Conservation (phyloP, 352 stramenopile species). For the Pythium coloratum region DNA sequence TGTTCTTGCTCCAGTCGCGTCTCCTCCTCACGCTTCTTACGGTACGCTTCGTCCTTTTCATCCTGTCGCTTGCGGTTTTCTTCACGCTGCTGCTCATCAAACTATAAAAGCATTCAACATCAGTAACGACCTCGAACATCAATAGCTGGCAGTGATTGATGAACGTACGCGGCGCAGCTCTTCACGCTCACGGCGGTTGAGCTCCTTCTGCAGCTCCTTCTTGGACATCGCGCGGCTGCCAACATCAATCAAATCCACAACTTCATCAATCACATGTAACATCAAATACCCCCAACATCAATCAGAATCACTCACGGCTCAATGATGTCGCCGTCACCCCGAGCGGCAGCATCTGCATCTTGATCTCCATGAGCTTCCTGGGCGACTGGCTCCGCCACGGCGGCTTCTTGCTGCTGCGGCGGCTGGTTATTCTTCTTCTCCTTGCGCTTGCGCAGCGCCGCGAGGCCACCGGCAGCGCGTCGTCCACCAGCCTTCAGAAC, state of each 20-base stretch:
- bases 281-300: not conserved
- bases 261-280: not conserved
- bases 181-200: slow-evolving; percentile 75
- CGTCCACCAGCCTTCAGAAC: slow-evolving; percentile 41
- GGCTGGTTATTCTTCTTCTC: slow-evolving; percentile 46
- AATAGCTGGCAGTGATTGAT: not conserved
- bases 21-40: slow-evolving; percentile 67
- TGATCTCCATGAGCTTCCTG: not conserved
- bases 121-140: not conserved
- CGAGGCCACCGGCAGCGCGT: slow-evolving; percentile 43
- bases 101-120: slow-evolving; percentile 34
- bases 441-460: slow-evolving; percentile 64
- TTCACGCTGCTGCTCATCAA: slow-evolving; percentile 67
- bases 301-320: slow-evolving; percentile 41
- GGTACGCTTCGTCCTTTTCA: slow-evolving; percentile 54
- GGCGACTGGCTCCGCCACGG: not conserved
- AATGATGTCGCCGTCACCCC: slow-evolving; percentile 19
- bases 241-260: not conserved
- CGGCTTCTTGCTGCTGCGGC: slow-evolving; percentile 9
- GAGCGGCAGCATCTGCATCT: slow-evolving; percentile 5
- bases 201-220: slow-evolving; percentile 78
- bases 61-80: slow-evolving; percentile 51
- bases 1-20: slow-evolving; percentile 40
- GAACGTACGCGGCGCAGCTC: slow-evolving; percentile 56
- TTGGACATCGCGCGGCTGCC: slow-evolving; percentile 54